A percentile compares a stretch with the other conserved stretches of the same genome.
Conservation (phyloP, 164 flowering plant genomes). For the Amborella trichopoda region DNA sequence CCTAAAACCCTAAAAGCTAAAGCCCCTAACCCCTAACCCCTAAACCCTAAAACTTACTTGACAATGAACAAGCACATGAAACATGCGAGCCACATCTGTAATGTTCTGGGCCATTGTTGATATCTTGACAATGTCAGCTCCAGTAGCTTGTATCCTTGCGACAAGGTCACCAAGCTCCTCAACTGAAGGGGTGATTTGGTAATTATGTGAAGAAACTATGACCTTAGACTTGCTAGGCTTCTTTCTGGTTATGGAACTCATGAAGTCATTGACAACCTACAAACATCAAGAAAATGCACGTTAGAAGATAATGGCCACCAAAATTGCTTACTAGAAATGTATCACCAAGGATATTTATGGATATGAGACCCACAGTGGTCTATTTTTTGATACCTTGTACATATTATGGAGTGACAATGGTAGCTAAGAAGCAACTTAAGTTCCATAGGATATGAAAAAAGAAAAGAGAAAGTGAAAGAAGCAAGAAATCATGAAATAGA, state of each 20-base stretch:
- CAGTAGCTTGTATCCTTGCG: conserved; percentile 69
- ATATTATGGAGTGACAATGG: no score
- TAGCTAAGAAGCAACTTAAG: no score
- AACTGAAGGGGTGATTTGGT: conserved; percentile 64
- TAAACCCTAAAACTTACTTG: conserved; percentile 86
- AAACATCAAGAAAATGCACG: conserved; percentile 1
- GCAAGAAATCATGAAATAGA: no score
- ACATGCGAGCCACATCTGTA: conserved; percentile 75
- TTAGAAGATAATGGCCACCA: no score
- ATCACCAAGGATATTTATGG: no score
- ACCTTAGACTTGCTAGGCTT: conserved; percentile 55
- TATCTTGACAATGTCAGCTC: conserved; percentile 96
- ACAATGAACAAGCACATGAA: conserved; percentile 68
- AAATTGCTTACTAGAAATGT: no score
- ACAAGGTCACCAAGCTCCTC: conserved; percentile 85
- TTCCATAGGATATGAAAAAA: no score
- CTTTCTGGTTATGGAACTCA: conserved; percentile 37
- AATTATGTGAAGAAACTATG: conserved; percentile 89
- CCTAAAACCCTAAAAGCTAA: no score
- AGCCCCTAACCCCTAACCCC: no score
- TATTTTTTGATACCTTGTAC: no score
- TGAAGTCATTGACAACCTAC: conserved; percentile 77
- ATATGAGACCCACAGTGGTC: no score
- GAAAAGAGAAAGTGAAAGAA: no score
- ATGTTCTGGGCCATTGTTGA: conserved; percentile 82